Evolutionary conservation across 768 basidiomycete species (phyloP), one percentile per base, ranked within the genome.

Genomic region (Coprinopsis strossmayeri): DNA sequence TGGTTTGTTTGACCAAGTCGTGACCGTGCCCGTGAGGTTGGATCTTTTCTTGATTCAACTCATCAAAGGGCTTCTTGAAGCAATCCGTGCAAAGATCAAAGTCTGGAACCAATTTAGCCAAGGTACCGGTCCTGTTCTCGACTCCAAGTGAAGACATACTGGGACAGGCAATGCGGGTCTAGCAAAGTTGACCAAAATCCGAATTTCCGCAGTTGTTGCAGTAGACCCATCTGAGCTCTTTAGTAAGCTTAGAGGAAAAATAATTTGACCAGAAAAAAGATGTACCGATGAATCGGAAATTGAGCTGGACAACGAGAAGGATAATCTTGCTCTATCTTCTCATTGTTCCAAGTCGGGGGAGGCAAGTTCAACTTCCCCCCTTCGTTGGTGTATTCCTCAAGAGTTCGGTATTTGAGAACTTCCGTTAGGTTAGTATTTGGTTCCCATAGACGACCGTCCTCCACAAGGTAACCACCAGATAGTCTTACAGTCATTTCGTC

Each of bases 171-270:
- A 35, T 23, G 35, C 46, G 38, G 23, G 10, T n/a, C n/a, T 37
- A 47, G 25, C 35, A 37, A 15, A 21, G 23, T 11, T 17, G 18
- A 1, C n/a, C 46, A 5, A 12, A 4, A 13, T 34, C 23, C 12
- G 10, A 23, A 17, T 17, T 38, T n/a, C 13, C 20, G 24, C 46
- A 47, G 20, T 47, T 47, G 24, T 47, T 28, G 35, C 46, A 47
- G 34, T 10, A 11, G 11, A 12, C 10, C 1, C 15, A 18, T 32
- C 45, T 18, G 18, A 13, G 11, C 27, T 30, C 45, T n/a, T n/a
- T n/a, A n/a, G 1, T n/a, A n/a, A 34, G 17, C 28, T 11, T 5
- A n/a, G 10, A n/a, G 32, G 21, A 3, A 7, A 15, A 20, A 2
- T 10, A 34, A 17, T 11, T 27, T 11, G 21, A 10, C 18, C 45